Evolutionary conservation across 495 filamentous ascomycete genomes (phyloP), one percentile per base, ranked within the genome.

Genomic region (Glutinoglossum americanum): DNA sequence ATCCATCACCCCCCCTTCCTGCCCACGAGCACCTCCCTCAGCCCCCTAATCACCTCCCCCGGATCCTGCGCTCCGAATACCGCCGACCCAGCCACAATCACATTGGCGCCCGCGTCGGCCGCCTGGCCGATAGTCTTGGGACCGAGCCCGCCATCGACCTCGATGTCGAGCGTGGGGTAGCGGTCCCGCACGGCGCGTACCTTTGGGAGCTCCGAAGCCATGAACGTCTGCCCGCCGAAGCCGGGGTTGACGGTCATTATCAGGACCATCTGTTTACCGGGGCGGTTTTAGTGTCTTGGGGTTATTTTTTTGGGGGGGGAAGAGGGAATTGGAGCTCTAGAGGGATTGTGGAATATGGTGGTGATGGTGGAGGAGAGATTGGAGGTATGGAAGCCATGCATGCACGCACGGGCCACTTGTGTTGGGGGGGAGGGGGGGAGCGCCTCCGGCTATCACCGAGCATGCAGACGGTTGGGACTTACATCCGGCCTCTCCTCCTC

Each of bases 211-310:
- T 93, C 86, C 4, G 83, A 85, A 5, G 87, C 82, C 84, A 96
- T 95, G 79, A 98, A 98, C 67, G 93, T 94, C 69, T 98, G 93
- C 13, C 92, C 92, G 60, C 92, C 93, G 69, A 97, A 98, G 56
- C 92, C 92, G 21, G 92, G 92, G 69, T 98, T 81, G 21, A 98
- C 92, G 9, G 92, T 98, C 92, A 98, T 98, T 41, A 98, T 82
- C 10, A 98, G 81, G 27, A 93, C 87, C 93, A 98, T 97, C 92
- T 98, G 58, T 21, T 2, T 2, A 10, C 25, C 4, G 23, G 47
- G 47, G 21, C 1, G 47, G 47, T 6, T 51, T 47, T 30, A 19
- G 33, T 53, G 7, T 32, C 53, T 5, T 4, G 37, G 4, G 15
- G 6, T 47, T 7, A 8, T 53, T 35, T 1, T 7, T 57, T 57